These are phyloP conservation scores for Filobasidium floriforme DNA, from an alignment of 768 basidiomycete species.

Conservation along the genomic window DNA sequence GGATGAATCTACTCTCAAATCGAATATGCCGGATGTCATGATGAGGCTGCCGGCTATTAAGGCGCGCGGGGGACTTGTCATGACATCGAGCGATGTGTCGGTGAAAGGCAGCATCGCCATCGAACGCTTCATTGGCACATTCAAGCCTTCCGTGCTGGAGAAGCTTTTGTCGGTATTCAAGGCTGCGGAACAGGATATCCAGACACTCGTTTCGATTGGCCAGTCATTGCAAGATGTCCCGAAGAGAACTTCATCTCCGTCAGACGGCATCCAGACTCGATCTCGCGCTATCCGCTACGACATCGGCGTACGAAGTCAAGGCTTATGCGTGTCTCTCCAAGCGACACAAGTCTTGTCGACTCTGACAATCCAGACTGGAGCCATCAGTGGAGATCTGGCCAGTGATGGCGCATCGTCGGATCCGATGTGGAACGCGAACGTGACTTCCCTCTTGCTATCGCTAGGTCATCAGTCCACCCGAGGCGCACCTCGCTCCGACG, in stretches of 20 bases:
- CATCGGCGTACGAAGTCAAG: neutral
- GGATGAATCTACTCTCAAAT: neutral
- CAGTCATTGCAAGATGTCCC: neutral
- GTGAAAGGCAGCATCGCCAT: slow-evolving; percentile 15
- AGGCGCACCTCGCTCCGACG: too few relatives aligned
- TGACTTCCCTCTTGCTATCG: neutral
- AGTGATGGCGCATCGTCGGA: neutral
- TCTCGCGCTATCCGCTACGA: neutral
- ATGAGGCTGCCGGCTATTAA: slow-evolving; percentile 7
- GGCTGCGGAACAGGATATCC: slow-evolving; percentile 30
- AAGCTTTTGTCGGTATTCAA: slow-evolving; percentile 36
- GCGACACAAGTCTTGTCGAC: neutral
- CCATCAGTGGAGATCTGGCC: neutral
- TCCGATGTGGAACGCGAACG: neutral
- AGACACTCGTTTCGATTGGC: neutral
- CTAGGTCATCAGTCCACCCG: neutral
- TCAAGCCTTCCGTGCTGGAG: slow-evolving; percentile 41
- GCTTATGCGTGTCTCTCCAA: neutral
- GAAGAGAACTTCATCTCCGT: too few relatives aligned
- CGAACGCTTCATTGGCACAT: slow-evolving; percentile 33
- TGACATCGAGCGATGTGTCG: neutral
- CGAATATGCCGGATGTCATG: slow-evolving; percentile 8
- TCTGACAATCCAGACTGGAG: neutral
- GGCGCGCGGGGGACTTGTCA: neutral
- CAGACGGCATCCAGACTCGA: too few relatives aligned